Evolutionary conservation across 805 yeast genomes (phyloP).

Genomic region (Metschnikowia sp.): DNA sequence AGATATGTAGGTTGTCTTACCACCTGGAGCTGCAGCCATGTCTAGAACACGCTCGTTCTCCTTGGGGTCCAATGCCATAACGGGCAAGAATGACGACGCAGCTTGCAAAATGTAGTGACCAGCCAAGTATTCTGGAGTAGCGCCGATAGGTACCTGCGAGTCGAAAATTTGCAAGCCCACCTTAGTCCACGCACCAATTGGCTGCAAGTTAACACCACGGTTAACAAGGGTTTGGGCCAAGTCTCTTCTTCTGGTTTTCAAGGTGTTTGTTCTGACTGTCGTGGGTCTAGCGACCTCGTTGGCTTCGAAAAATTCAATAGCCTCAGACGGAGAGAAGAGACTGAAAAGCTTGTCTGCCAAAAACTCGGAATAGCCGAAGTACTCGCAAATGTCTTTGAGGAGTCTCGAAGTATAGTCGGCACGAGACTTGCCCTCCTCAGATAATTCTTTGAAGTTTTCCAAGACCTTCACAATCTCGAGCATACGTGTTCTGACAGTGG

Average conservation of each 20-base stretch:
- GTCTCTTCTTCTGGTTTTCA: constrained; percentile 92
- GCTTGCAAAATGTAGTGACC: constrained; percentile 98
- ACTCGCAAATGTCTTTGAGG: constrained; percentile 81
- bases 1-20: constrained; percentile 91
- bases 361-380: constrained; percentile 89
- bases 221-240: constrained; percentile 92
- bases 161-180: constrained; percentile 97
- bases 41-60: constrained; percentile 93
- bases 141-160: constrained; percentile 99
- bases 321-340: constrained; percentile 90
- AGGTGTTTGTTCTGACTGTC: constrained; percentile 95
- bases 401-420: constrained; percentile 76
- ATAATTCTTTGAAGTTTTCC: constrained; percentile 79
- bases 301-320: constrained; percentile 97
- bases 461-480: constrained; percentile 91
- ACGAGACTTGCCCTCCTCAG: constrained; percentile 86
- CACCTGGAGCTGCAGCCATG: constrained; percentile 99
- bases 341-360: constrained; percentile 93
- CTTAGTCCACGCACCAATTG: constrained; percentile 97
- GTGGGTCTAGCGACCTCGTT: constrained; percentile 96
- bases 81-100: constrained; percentile 96
- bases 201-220: constrained; percentile 96
- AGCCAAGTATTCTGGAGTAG: constrained; percentile 97
- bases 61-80: constrained; percentile 96
- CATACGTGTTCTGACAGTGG: constrained; percentile 87